Conservation (phyloP, 768 basidiomycete species). For the Termitomyces sp. region DNA sequence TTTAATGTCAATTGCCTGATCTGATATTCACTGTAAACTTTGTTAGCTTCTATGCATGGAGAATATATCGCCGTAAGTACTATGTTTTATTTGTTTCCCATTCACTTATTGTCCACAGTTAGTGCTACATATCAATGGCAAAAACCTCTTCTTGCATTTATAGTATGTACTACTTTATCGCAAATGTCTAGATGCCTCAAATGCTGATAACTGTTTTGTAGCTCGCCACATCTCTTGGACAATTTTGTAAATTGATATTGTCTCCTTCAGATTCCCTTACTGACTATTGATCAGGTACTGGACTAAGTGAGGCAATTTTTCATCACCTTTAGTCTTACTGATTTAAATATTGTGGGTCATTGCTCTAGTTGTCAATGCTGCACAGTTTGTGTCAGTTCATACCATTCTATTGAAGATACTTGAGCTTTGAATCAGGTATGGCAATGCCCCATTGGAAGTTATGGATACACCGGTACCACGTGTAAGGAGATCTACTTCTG, state of each 20-base stretch:
- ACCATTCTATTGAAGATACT: neutral
- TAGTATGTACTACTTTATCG: neutral
- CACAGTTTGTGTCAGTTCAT: too few species aligned
- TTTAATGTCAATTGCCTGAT: too few species aligned
- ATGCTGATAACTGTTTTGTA: neutral
- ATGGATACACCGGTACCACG: neutral
- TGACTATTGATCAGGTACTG: neutral
- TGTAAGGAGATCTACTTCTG: neutral
- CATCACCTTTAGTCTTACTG: neutral
- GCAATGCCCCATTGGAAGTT: neutral
- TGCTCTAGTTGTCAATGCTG: neutral
- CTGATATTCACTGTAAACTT: too few species aligned
- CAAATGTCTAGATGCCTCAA: neutral
- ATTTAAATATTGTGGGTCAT: neutral
- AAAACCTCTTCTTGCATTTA: neutral
- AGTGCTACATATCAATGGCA: neutral
- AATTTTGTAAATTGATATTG: neutral
- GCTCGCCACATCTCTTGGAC: neutral
- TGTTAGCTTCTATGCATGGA: too few species aligned
- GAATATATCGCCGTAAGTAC: too few species aligned
- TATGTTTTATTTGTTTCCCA: too few species aligned
- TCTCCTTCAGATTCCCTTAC: neutral
- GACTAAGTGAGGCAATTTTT: neutral
- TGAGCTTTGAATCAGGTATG: neutral
- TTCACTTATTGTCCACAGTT: too few species aligned